Evolutionary conservation across 352 stramenopile species (phyloP), one percentile per base, ranked within the genome.

Genomic region (Phytophthora niederhauseri): DNA sequence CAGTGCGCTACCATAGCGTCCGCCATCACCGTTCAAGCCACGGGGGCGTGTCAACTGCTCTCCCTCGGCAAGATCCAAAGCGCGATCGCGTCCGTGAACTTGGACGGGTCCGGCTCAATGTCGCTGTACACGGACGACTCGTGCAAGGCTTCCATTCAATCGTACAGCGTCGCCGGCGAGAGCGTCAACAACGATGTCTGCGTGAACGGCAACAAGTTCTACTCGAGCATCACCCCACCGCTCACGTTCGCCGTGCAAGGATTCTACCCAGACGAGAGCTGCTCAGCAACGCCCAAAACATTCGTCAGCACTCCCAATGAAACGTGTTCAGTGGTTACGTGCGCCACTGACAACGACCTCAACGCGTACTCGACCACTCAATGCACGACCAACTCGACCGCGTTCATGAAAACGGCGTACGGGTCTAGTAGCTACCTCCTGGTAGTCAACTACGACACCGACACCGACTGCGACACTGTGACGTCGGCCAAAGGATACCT

Each of bases 91-190:
- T 55, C 49, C 6, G 49, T 55, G 24, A 55, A 55, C 24, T 55
- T 55, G 22, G 49, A 55, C 14, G 49, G 49, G 15, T 55, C 49
- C 5, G 49, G 49, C 11, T 55, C 49, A 11, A 14, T 55, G 24
- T 34, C 24, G 6, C 17, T 55, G 49, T 55, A 55, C 49, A 20
- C 49, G 49, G 49, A 55, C 15, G 49, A 55, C 49, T 55, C 24
- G 49, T 55, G 49, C 24, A 55, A 36, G 11, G 49, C 49, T 0
- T 4, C 14, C 5, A 55, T 55, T 55, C 49, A 55, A 17, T 55
- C 49, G 6, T 36, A 31, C 24, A 55, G 49, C 6, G 49, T 34
- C n/a, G 24, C 24, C 24, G 49, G 49, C 7, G 49, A 34, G 24
- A 55, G 15, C 22, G 49, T 55, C 6, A 55, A 55, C 24, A 36